Percentiles rank a stretch among this genome's conserved stretches.
phyloP scores from a whole-genome alignment of 1,284 basidiomycete genomes.

The Schizopora paradoxa region DNA sequence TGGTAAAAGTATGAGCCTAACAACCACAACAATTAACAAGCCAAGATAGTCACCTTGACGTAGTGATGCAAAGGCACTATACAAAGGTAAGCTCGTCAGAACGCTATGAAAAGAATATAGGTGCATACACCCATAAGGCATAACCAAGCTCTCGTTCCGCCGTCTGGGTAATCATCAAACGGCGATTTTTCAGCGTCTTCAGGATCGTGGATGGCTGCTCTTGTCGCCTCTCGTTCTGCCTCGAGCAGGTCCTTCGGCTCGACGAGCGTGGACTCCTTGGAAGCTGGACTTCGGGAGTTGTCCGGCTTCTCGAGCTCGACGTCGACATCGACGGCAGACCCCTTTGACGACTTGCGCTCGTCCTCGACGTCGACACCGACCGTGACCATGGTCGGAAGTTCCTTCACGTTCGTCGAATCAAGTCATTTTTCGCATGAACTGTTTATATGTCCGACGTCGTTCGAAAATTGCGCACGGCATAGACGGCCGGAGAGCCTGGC shows the following conservation, averaged over 20 bases:
- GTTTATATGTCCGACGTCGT: too few species aligned
- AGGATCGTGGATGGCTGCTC: constrained; percentile 14
- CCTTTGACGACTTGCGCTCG: too few species aligned
- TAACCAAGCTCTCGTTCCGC: constrained; percentile 36
- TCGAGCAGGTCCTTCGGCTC: constrained; percentile 12
- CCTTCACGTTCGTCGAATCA: too few species aligned
- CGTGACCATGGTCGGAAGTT: too few species aligned
- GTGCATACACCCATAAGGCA: constrained; percentile 34
- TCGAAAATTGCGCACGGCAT: too few species aligned
- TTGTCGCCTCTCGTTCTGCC: constrained; percentile 17
- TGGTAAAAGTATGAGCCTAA: background rate
- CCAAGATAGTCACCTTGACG: constrained; percentile 26
- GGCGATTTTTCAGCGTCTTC: constrained; percentile 8
- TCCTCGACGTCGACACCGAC: too few species aligned
- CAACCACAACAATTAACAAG: background rate
- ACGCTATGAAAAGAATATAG: background rate
- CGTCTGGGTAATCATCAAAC: constrained; percentile 33
- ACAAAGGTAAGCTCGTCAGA: constrained; percentile 1
- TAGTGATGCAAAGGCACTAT: constrained; percentile 25
- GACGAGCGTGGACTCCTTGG: too few species aligned
- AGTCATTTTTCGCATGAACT: too few species aligned
- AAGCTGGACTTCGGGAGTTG: too few species aligned
- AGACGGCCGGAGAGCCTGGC: too few species aligned
- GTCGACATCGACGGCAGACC: too few species aligned
- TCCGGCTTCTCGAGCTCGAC: too few species aligned